A percentile compares a stretch with the other conserved stretches of the same genome.
These are phyloP conservation scores for Pyricularia pennisetigena DNA, from an alignment of 2,329 filamentous ascomycete genomes.

Conservation along the genomic window DNA sequence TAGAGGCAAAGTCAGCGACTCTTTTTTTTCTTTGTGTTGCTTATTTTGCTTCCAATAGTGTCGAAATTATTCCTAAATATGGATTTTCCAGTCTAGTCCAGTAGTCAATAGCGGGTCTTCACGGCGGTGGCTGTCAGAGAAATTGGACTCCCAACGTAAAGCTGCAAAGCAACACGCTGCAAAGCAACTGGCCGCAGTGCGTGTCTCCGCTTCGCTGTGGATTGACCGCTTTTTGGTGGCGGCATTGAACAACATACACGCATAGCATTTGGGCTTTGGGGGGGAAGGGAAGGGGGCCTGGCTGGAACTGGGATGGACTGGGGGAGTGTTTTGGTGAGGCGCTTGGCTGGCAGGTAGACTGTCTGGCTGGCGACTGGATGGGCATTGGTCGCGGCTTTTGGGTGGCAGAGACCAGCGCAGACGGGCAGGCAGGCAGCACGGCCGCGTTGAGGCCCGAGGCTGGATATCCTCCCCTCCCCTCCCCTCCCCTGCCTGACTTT, in stretches of 20 bases:
- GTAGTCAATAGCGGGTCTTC: not conserved
- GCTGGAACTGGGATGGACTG: not conserved
- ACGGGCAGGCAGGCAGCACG: not conserved
- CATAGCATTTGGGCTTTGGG: not conserved
- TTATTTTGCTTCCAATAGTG: not conserved
- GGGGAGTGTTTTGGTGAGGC: not conserved
- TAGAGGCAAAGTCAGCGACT: no score
- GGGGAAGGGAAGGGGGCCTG: no score
- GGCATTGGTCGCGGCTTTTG: not conserved
- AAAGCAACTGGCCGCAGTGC: not conserved
- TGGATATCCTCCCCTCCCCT: no score
- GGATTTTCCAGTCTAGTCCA: not conserved
- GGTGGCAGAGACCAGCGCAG: no score
- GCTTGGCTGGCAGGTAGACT: not conserved
- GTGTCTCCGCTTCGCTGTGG: not conserved
- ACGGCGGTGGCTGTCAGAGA: not conserved
- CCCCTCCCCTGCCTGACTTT: not conserved
- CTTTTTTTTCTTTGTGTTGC: not conserved
- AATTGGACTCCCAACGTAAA: not conserved
- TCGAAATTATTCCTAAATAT: not conserved
- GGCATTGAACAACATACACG: not conserved
- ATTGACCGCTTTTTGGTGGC: not conserved
- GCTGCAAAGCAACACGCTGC: not conserved
- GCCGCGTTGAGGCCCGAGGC: no score
- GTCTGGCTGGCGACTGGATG: not conserved